These are phyloP conservation scores for Colletotrichum neosansevieriae DNA, from an alignment of 2,329 filamentous ascomycete species.

Conservation along the genomic window DNA sequence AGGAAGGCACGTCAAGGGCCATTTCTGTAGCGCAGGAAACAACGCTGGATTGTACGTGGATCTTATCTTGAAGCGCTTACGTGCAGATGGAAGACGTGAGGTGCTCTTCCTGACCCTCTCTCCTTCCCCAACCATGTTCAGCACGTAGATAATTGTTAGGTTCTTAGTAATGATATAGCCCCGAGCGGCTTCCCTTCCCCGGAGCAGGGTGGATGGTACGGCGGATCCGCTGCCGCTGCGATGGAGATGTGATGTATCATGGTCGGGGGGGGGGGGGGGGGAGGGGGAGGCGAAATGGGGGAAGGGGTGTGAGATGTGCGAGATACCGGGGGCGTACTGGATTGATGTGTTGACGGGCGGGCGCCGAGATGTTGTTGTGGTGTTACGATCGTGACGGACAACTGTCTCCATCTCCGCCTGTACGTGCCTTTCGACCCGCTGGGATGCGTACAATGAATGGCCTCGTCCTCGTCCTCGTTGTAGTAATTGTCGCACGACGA, in stretches of 20 bases:
- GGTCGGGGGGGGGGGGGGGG: background rate
- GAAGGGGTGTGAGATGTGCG: too few relatives aligned
- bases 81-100: too few relatives aligned
- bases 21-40: too few relatives aligned
- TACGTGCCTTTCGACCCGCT: background rate
- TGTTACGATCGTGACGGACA: background rate
- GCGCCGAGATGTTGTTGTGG: background rate
- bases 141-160: too few relatives aligned
- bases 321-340: background rate
- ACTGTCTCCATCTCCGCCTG: too few relatives aligned
- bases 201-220: background rate
- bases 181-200: background rate
- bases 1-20: too few relatives aligned
- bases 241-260: background rate
- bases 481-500: background rate
- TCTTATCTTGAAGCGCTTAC: too few relatives aligned
- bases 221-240: slow-evolving; percentile 20
- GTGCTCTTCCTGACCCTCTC: too few relatives aligned
- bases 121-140: too few relatives aligned
- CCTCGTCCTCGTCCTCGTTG: background rate
- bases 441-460: background rate
- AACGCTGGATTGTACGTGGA: too few relatives aligned
- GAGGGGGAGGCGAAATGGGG: too few relatives aligned
- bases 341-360: background rate
- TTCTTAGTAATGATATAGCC: too few relatives aligned